A percentile compares a stretch with the other conserved stretches of the same genome.
Conservation (phyloP, 2,329 filamentous ascomycete species). For the Pezizomycotina sp. region DNA sequence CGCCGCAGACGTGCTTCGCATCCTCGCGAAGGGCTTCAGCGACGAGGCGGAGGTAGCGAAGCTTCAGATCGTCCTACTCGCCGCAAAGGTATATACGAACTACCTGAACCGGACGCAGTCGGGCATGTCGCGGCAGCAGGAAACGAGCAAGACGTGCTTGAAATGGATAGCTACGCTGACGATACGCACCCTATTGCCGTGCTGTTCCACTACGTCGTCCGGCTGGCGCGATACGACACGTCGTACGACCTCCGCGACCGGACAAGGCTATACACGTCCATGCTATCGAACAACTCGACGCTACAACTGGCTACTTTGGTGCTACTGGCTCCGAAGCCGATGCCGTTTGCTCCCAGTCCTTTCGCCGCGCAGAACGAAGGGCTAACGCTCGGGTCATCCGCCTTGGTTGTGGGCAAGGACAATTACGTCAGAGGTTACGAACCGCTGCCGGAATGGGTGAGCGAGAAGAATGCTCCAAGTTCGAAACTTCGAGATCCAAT, state of each 20-base stretch:
- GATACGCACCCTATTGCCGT: conserved; percentile 52
- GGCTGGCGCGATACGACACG: conserved; percentile 78
- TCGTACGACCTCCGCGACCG: conserved; percentile 92
- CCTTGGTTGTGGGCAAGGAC: conserved; percentile 47
- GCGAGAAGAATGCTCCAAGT: conserved; percentile 55
- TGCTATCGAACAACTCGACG: conserved; percentile 53
- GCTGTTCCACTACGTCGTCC: conserved; percentile 70
- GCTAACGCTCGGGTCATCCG: conserved; percentile 67
- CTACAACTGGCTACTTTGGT: conserved; percentile 76
- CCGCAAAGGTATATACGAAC: conserved; percentile 92
- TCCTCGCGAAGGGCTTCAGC: conserved; percentile 69
- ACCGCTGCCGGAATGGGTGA: conserved; percentile 68
- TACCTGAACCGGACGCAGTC: conserved; percentile 52
- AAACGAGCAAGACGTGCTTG: conserved; percentile 23
- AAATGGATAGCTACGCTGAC: conserved; percentile 29
- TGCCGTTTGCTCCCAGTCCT: conserved; percentile 76
- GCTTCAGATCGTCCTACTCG: conserved; percentile 77
- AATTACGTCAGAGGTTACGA: conserved; percentile 57
- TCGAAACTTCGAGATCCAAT: conserved; percentile 37
- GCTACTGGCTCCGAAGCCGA: conserved; percentile 82
- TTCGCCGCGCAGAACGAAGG: conserved; percentile 59
- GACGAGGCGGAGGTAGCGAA: conserved; percentile 75
- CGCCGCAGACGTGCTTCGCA: conserved; percentile 77
- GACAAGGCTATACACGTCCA: conserved; percentile 68
- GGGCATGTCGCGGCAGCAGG: conserved; percentile 26